Evolutionary conservation across 768 basidiomycete genomes (phyloP), one percentile per base, ranked within the genome.

Genomic region (Podaxis rugospora): DNA sequence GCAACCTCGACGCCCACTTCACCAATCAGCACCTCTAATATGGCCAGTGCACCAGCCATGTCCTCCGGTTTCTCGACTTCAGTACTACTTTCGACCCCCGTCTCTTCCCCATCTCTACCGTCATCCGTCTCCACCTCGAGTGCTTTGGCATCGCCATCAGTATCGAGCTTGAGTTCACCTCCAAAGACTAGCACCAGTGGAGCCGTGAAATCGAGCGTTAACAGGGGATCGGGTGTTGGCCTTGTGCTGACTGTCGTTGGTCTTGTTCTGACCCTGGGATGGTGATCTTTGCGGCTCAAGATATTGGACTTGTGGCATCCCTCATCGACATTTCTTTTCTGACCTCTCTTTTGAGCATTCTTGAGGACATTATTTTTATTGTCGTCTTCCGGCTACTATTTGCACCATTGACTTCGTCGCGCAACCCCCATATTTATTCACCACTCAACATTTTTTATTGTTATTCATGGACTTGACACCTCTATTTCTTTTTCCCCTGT

Each of bases 1-100:
- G 47, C 23, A 49, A 25, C 47, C 35, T 61, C 69, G 21, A 56
- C 59, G n/a, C 21, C 67, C 3, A 54, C 51, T 27, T 55, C 57
- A 18, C 35, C 58, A 10, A 54, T 53, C 35, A 55, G 27, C 28
- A 18, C 44, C 28, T 25, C 51, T 16, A 55, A 16, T 42, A 16
- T 62, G 9, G 35, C 60, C 35, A 59, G 14, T 27, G 18, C 63
- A 13, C 21, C 60, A 18, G 40, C 61, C 4, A 58, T 54, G 7
- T 51, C 28, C 35, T 51, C 66, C 6, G 37, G 39, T 10, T 53
- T 52, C 44, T 58, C 52, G 44, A 55, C 59, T 18, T 23, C 59
- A 13, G 51, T 44, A 10, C 27, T 39, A 2, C 37, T 39, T 13
- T 25, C 54, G 2, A 14, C 23, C 16, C 11, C 5, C 16, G 25